Conservation (phyloP, 2,329 filamentous ascomycete species). For the Fusarium sp. region DNA sequence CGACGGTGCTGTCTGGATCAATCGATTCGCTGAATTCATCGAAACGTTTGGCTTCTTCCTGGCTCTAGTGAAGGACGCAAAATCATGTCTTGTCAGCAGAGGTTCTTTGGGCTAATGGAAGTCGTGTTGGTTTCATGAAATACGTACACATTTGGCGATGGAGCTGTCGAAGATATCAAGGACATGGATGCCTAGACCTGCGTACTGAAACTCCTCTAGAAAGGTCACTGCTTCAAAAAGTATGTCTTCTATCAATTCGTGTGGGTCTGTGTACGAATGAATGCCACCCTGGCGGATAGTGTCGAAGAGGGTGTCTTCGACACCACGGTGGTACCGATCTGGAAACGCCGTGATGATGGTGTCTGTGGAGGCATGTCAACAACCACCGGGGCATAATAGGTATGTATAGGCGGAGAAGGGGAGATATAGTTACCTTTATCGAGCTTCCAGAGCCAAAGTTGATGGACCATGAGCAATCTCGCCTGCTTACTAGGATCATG, state of each 20-base stretch:
- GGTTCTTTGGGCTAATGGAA: neutral
- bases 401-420: neutral
- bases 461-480: slow-evolving; percentile 27
- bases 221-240: slow-evolving; percentile 17
- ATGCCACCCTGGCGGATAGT: slow-evolving; percentile 28
- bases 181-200: slow-evolving; percentile 25
- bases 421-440: slow-evolving; percentile 21
- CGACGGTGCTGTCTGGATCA: neutral
- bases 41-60: slow-evolving; percentile 9
- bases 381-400: neutral
- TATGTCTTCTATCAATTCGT: slow-evolving; percentile 23
- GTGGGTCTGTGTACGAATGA: neutral
- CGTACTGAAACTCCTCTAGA: slow-evolving; percentile 24
- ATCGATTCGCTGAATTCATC: neutral
- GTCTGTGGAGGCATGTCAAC: slow-evolving; percentile 1
- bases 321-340: slow-evolving; percentile 7
- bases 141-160: slow-evolving; percentile 15
- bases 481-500: neutral
- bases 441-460: slow-evolving; percentile 37
- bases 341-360: slow-evolving; percentile 28
- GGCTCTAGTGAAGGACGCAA: neutral
- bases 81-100: neutral
- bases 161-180: slow-evolving; percentile 27
- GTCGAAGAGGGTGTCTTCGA: slow-evolving; percentile 25
- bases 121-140: neutral